Evolutionary conservation across 305 asterid species (phyloP).

Genomic region (Salvia sclarea): DNA sequence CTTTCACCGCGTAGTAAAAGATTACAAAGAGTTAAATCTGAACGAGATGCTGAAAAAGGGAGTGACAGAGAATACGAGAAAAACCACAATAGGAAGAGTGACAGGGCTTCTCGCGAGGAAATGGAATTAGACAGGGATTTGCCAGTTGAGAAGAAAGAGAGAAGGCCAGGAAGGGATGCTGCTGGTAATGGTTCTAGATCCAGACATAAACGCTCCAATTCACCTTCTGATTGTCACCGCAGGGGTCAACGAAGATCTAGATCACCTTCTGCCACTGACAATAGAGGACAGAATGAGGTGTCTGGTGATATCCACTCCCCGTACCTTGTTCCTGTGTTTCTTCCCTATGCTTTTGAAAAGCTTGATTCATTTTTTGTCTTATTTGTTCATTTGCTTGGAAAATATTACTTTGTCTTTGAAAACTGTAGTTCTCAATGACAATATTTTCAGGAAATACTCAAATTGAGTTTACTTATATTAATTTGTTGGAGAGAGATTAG

Average conservation of each 20-base stretch:
- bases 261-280: slow-evolving; percentile 61
- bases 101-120: slow-evolving; percentile 46
- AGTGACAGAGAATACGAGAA: slow-evolving; percentile 53
- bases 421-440: background rate
- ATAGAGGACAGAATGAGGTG: slow-evolving; percentile 80
- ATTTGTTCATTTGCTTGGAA: background rate
- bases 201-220: slow-evolving; percentile 51
- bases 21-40: slow-evolving; percentile 57
- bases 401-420: background rate
- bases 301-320: slow-evolving; percentile 73
- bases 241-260: slow-evolving; percentile 69
- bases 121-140: slow-evolving; percentile 50
- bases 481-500: slow-evolving; percentile 5
- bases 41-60: slow-evolving; percentile 51
- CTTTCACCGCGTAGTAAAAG: slow-evolving; percentile 75
- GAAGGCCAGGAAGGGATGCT: slow-evolving; percentile 58
- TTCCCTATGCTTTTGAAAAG: background rate
- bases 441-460: slow-evolving; percentile 15
- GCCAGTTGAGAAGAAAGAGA: slow-evolving; percentile 42
- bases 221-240: slow-evolving; percentile 59
- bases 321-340: slow-evolving; percentile 19
- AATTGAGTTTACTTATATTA: slow-evolving; percentile 2
- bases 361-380: background rate
- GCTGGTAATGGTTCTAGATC: slow-evolving; percentile 55
- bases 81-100: slow-evolving; percentile 47